These are phyloP conservation scores for Fusarium poae DNA, from an alignment of 2,329 filamentous ascomycete species.

Conservation along the genomic window DNA sequence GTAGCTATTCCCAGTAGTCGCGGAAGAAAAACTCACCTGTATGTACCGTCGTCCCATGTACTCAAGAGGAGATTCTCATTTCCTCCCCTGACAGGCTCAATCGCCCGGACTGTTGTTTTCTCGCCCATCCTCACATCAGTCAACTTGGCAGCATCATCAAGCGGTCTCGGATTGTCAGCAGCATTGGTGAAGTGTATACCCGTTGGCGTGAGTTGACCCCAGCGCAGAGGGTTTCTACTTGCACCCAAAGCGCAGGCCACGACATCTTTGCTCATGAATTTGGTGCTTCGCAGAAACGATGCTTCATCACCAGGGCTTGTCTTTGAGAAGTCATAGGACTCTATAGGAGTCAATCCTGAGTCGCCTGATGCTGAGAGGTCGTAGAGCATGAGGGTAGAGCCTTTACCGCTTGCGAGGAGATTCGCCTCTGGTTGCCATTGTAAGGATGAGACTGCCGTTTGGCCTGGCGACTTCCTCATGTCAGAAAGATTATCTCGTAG, in stretches of 20 bases:
- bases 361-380: slow-evolving; percentile 40
- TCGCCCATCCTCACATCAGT: slow-evolving; percentile 49
- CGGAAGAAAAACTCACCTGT: slow-evolving; percentile 50
- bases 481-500: slow-evolving; percentile 21
- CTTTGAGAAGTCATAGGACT: slow-evolving; percentile 48
- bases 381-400: slow-evolving; percentile 51
- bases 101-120: slow-evolving; percentile 59
- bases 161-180: slow-evolving; percentile 49
- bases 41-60: slow-evolving; percentile 67
- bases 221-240: slow-evolving; percentile 59
- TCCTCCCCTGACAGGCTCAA: slow-evolving; percentile 60
- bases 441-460: slow-evolving; percentile 52
- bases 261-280: slow-evolving; percentile 61
- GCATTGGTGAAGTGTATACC: slow-evolving; percentile 57
- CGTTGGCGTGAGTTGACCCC: slow-evolving; percentile 60
- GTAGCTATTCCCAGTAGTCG: not conserved
- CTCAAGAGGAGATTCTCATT: slow-evolving; percentile 61
- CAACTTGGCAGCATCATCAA: slow-evolving; percentile 32
- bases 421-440: slow-evolving; percentile 52
- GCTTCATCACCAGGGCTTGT: slow-evolving; percentile 36
- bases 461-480: slow-evolving; percentile 49
- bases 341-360: slow-evolving; percentile 33
- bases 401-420: slow-evolving; percentile 51
- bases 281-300: slow-evolving; percentile 53
- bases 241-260: slow-evolving; percentile 62